Evolutionary conservation across 129 eudicot genomes (phyloP), one percentile per base, ranked within the genome.

Genomic region (carrot (Daucus carota)): DNA sequence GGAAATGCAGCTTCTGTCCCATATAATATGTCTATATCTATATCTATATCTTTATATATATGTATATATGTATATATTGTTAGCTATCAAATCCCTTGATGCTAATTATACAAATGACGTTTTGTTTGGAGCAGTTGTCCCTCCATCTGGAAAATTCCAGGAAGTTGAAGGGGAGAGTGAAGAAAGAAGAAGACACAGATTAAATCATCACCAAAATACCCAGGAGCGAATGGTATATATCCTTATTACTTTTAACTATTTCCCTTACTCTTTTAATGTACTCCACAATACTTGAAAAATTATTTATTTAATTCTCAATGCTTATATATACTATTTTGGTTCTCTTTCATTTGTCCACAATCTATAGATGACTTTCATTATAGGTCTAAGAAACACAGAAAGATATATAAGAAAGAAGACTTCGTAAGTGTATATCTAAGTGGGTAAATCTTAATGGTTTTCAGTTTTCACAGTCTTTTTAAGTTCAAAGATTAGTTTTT

Each of bases 81-180:
- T 52, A 8, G 29, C 72, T 14, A 31, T 68, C 3, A 3, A 8
- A 22, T 41, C 44, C 26, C 63, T 46, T 79, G 29, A 67, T 18
- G 40, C 44, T 44, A n/a, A 52, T 80, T 42, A 50, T 13, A 13
- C 42, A 31, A 73, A 11, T 6, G 34, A 38, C 77, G 57, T 79
- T 48, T 70, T 72, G 65, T 72, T 60, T 80, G 66, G 78, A 77
- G 77, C 81, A 84, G 87, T 57, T 83, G 76, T 89, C n/a, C 76
- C 92, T 87, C 77, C 91, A 67, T 86, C 97, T 31, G 89, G 81
- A 79, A 92, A 72, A 77, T 94, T 94, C 76, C 83, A 87, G 72
- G 98, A 94, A 83, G 54, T 91, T 70, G 81, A 89, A 38, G 98
- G 97, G 74, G 98, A 94, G 87, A 85, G 83, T 77, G 86, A 83